Base-by-base conservation (phyloP, 345 rosid genomes). In the Pistacia vera region DNA sequence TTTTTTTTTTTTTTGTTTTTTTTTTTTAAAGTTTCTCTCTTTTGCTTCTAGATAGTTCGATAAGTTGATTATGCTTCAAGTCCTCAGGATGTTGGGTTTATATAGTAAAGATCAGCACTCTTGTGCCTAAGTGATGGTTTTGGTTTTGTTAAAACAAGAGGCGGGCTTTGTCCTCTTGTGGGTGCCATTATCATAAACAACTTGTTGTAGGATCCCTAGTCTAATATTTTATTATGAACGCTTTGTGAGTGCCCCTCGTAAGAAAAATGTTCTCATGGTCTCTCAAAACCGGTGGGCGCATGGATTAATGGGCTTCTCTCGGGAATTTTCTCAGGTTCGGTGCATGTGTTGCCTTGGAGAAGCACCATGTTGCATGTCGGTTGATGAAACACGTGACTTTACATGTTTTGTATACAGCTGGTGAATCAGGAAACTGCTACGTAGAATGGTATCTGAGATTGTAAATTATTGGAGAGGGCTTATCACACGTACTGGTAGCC, bases 91-190 rank as follows among this genome's bases (percentile, higher is more conserved):
- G 63, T 35, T 54, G 16, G 17, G 62, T 33, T 54, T 14, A 13
- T 74, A 64, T 64, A 54, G 33, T 13, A 20, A 36, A 14, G 58
- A 48, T 11, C 57, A 28, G 44, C 18, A 7, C 2, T 25, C 0
- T 3, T 13, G 56, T 41, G 33, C 54, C 54, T 3, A 11, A 28
- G 58, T 5, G 57, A 11, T 8, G 48, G 51, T 12, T 11, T 13
- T 63, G 66, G 36, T 64, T 65, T 66, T 64, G 66, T 9, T 5
- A 65, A 68, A 71, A 58, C 72, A 11, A 18, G 66, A 44, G 72
- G 80, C 72, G 7, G n/a, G 17, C 22, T 18, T 71, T 36, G 75
- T 77, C 66, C 48, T 51, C 12, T 72, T 62, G 67, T 28, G 25
- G 57, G 48, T 18, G 44, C 4, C 44, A 48, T 72, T 28, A 36